Evolutionary conservation across 805 yeast genomes (phyloP), one percentile per base, ranked within the genome.

Genomic region (Torulaspora microellipsoides): DNA sequence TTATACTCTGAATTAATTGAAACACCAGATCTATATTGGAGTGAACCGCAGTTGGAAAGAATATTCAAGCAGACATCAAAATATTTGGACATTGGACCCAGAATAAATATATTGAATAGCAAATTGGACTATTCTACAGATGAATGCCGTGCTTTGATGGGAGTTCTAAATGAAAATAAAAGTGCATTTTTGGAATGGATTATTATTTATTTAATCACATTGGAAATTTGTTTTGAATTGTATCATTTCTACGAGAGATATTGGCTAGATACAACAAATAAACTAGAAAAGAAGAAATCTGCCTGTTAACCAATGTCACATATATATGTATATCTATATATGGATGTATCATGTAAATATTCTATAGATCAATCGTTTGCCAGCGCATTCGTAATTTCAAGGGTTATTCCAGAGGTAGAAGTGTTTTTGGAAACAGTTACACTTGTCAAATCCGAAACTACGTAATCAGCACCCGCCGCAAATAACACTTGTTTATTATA

Each of bases 21-120:
- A 54, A 87, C 95, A 0, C 97, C 97, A 0, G 97, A 90, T 61
- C 66, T 88, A 34, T 90, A 89, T 64, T 90, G 97, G 97, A 77
- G 87, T 36, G 96, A 89, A 58, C 95, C 96, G 1, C 78, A 80
- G 28, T 68, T 90, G 42, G 97, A 90, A 58, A 73, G 73, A 42
- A 78, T 88, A 8, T 90, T 87, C 62, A 76, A 80, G 38, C 73
- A 77, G 14, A 80, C 87, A 7, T 83, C 95, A 0, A 75, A 75
- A 37, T 77, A 77, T 15, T 68, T 90, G 43, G 97, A 90, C 55
- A 80, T 90, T 27, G 72, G 74, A 27, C 85, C 91, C 5, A 71
- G 97, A 48, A 85, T 89, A 37, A 71, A 78, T 27, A 87, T 89
- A 29, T 67, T 90, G 59, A 90, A 90, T 62, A 75, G 89, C 42